Percentiles rank a stretch among this genome's conserved stretches.
Conservation (phyloP, 2,329 filamentous ascomycete genomes). For the Colletotrichum theobromicola region DNA sequence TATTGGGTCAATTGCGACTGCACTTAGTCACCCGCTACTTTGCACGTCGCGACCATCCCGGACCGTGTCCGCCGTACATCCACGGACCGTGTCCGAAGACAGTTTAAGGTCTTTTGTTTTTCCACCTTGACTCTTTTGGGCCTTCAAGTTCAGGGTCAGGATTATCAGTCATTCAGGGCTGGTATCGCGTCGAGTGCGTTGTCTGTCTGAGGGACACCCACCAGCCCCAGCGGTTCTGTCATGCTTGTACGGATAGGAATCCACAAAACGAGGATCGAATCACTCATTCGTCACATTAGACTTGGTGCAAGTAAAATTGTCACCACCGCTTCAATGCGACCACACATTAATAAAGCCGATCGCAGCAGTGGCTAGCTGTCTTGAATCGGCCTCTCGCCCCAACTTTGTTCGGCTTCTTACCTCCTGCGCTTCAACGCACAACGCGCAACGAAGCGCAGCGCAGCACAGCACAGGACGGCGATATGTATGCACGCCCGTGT, state of each 20-base stretch:
- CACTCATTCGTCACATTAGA: background rate
- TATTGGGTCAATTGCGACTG: constrained; percentile 5
- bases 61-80: background rate
- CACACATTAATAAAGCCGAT: background rate
- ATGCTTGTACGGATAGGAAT: background rate
- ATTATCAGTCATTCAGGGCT: background rate
- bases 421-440: background rate
- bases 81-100: constrained; percentile 9
- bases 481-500: background rate
- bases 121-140: background rate
- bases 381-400: background rate
- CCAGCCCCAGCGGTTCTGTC: background rate
- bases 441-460: background rate
- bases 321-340: background rate
- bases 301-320: background rate
- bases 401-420: background rate
- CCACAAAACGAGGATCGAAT: constrained; percentile 2
- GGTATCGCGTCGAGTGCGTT: background rate
- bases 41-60: background rate
- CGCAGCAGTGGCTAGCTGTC: background rate
- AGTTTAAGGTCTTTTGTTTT: background rate
- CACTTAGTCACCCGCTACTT: constrained; percentile 6
- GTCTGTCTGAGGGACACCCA: constrained; percentile 1
- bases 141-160: background rate
- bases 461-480: background rate